Evolutionary conservation across 129 eudicot genomes (phyloP), one percentile per base, ranked within the genome.

Genomic region (Artemisia argyi): DNA sequence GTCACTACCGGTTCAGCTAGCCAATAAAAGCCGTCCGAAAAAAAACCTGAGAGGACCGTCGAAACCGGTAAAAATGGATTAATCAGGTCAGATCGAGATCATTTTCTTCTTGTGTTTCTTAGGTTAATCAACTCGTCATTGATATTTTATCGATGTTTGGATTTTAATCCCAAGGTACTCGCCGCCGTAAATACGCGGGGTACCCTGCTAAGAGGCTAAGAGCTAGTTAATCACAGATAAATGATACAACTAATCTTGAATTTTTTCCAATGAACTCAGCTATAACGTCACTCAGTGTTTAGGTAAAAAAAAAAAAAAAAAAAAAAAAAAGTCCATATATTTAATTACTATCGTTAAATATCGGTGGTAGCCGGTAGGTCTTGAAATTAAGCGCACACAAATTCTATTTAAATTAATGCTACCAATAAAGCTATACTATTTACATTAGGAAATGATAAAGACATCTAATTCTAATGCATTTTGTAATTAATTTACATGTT

Each of bases 331-430:
- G 73, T 16, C 30, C 3, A 61, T 9, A 16, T 39, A 48, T 48
- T 62, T 73, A 7, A 20, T 42, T 72, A 57, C 47, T 44, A 48
- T 49, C 49, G 46, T 32, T 32, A 32, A 60, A 15, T 49, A 51
- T 16, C 11, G 69, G 52, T 12, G 46, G 5, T 28, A 13, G 15
- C 20, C 69, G 11, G 70, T 16, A 52, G 42, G 46, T 61, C 48
- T 77, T 61, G 76, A 77, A 69, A 77, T 51, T 77, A 22, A 63
- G 60, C 56, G 49, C 65, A 63, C 67, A 55, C 57, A 16, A 0
- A 11, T 63, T 63, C 13, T 42, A 62, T 42, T 44, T 42, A 65
- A 53, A 53, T 61, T 32, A 77, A 70, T 62, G 50, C 57, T 69
- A 61, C 53, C 65, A 69, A 77, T 39, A 12, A 48, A 30, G 14